Evolutionary conservation across 345 rosid species (phyloP), one percentile per base, ranked within the genome.

Genomic region (Euclidium syriacum): DNA sequence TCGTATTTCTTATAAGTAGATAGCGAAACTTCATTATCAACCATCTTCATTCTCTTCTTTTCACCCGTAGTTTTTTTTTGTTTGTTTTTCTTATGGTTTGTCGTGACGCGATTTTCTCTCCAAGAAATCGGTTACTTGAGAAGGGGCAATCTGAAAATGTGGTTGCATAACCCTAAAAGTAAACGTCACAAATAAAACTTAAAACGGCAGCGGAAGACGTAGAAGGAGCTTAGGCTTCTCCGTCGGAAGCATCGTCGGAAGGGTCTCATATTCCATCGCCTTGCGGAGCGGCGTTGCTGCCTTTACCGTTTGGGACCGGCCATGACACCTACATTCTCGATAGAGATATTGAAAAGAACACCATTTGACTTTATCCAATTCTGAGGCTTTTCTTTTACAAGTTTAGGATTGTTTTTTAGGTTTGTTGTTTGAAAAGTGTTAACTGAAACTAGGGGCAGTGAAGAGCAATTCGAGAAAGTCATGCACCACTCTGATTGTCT

Each of bases 301-400:
- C 17, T 53, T 79, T 75, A 73, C 65, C 58, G 58, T 60, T 57
- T 73, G 67, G 61, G 79, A 51, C 53, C 51, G 67, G 78, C 79
- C 76, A 80, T 80, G 80, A 64, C 73, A 65, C 76, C 47, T 27
- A 64, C 68, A 75, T 29, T 14, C 26, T 10, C 7, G 11, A 49
- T 29, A 8, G 77, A 6, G 55, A 10, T 2, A 19, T 38, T 38
- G n/a, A 69, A 65, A 48, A 24, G 27, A 48, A 41, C 12, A 77
- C 76, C 81, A 75, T 77, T 41, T 80, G 79, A 39, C 10, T 44
- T 71, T 80, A 78, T 80, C 81, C 79, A 75, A 77, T 75, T 80
- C 84, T 77, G 80, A 80, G 79, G 81, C 80, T 43, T 33, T 15
- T 15, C 15, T 22, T 17, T 44, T 1, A n/a, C n/a, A n/a, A n/a